Conservation (phyloP, 106 monocot genomes). For the Platanthera zijinensis region DNA sequence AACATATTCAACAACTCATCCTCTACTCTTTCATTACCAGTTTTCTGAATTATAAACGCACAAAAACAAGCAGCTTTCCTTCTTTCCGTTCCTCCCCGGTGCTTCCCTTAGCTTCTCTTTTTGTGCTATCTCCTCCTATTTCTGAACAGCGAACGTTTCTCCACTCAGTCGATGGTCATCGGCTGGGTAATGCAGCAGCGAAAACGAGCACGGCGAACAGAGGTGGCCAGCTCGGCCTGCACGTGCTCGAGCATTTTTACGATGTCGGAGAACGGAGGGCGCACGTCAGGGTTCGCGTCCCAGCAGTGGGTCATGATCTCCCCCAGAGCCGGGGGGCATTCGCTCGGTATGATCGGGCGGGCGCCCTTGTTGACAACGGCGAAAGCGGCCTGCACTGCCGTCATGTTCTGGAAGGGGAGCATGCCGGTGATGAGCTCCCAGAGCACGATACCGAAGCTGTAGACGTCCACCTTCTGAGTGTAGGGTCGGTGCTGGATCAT, state of each 20-base stretch:
- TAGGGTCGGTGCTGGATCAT: constrained; percentile 37
- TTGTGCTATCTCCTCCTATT: neutral
- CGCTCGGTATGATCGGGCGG: constrained; percentile 23
- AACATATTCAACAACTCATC: too few species aligned
- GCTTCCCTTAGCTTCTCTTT: neutral
- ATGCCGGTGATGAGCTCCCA: constrained; percentile 30
- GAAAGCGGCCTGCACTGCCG: constrained; percentile 63
- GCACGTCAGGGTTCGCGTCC: constrained; percentile 17
- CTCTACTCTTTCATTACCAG: neutral
- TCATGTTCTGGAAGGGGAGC: constrained; percentile 24
- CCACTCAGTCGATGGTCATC: constrained; percentile 22
- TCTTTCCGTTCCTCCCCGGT: neutral
- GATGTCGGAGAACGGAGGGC: constrained; percentile 29
- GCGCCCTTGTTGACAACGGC: constrained; percentile 65
- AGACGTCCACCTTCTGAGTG: constrained; percentile 24
- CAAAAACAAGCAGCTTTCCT: neutral
- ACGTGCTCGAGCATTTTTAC: constrained; percentile 29
- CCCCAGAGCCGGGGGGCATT: constrained; percentile 2
- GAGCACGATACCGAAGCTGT: constrained; percentile 25
- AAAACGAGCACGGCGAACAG: constrained; percentile 35
- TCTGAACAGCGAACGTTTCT: neutral
- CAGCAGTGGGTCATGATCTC: constrained; percentile 13
- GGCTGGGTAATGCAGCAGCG: constrained; percentile 33
- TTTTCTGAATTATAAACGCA: neutral
- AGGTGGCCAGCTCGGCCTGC: constrained; percentile 32